Percentiles rank a stretch among this genome's conserved stretches.
phyloP scores from a whole-genome alignment of 2,329 filamentous ascomycete species.

The Calonectria henricotiae region DNA sequence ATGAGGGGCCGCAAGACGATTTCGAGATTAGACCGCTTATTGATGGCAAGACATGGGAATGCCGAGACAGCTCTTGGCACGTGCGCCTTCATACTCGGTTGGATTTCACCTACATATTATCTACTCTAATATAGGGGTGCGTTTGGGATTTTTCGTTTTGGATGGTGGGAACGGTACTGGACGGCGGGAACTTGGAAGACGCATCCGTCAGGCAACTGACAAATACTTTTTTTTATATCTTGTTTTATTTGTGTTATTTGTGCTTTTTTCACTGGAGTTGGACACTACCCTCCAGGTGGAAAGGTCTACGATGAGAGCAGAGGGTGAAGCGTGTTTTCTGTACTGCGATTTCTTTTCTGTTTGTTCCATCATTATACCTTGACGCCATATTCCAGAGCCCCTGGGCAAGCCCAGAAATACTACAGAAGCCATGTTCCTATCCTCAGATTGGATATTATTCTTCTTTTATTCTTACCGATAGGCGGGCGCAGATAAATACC shows the following conservation, averaged over 20 bases:
- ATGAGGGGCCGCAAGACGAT: constrained; percentile 28
- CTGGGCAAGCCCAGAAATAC: constrained; percentile 34
- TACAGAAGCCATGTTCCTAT: constrained; percentile 36
- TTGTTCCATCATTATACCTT: constrained; percentile 28
- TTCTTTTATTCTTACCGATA: constrained; percentile 34
- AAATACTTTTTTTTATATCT: constrained; percentile 40
- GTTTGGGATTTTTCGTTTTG: constrained; percentile 42
- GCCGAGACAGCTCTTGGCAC: not conserved
- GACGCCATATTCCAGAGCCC: constrained; percentile 33
- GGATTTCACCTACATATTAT: constrained; percentile 29
- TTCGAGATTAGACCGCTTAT: constrained; percentile 24
- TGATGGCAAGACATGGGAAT: not conserved
- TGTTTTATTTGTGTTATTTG: constrained; percentile 37
- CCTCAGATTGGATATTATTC: constrained; percentile 38
- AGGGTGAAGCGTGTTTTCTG: constrained; percentile 42
- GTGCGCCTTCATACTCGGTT: not conserved
- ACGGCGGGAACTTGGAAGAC: constrained; percentile 51
- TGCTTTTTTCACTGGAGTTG: constrained; percentile 43
- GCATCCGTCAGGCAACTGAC: constrained; percentile 53
- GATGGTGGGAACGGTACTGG: constrained; percentile 41
- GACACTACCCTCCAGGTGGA: constrained; percentile 36
- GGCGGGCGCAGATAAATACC: constrained; percentile 29
- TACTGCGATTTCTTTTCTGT: constrained; percentile 36
- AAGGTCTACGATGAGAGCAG: constrained; percentile 37
- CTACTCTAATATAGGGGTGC: constrained; percentile 48